Conservation (phyloP, 495 filamentous ascomycete genomes). For the Penicillium canescens region DNA sequence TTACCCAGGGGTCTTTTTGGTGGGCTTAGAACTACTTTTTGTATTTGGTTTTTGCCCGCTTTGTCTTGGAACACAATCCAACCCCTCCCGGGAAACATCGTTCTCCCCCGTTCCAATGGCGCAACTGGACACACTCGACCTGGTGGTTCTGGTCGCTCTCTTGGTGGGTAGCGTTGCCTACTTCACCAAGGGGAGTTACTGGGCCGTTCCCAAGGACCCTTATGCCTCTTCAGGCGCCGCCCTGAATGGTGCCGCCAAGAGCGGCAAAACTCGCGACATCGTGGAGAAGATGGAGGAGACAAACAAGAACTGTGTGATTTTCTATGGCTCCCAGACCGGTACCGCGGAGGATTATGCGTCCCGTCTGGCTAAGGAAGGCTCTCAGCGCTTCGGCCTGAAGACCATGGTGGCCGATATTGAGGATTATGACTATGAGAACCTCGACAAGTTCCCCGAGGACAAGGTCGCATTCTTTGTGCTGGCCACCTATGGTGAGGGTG, state of each 20-base stretch:
- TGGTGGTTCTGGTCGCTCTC: conserved; percentile 82
- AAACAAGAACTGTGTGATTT: conserved; percentile 95
- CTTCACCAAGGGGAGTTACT: conserved; percentile 94
- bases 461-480: conserved; percentile 94
- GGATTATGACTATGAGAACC: conserved; percentile 95
- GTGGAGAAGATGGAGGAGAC: conserved; percentile 94
- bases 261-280: conserved; percentile 89
- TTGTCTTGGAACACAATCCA: not conserved
- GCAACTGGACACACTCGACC: conserved; percentile 92
- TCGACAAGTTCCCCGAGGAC: conserved; percentile 85
- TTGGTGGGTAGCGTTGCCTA: conserved; percentile 88
- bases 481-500: conserved; percentile 96
- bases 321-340: conserved; percentile 98
- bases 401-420: conserved; percentile 98
- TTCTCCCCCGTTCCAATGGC: conserved; percentile 60
- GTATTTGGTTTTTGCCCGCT: not conserved
- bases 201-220: conserved; percentile 81
- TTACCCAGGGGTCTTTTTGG: not conserved
- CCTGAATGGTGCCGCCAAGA: conserved; percentile 69
- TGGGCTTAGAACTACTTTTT: not conserved
- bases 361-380: conserved; percentile 95
- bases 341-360: conserved; percentile 99
- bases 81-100: not conserved
- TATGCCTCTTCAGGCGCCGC: conserved; percentile 70
- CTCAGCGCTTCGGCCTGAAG: conserved; percentile 92